Evolutionary conservation across 371 early-diverging fungal genomes (phyloP).

Genomic region (Syncephalastrum monosporum): DNA sequence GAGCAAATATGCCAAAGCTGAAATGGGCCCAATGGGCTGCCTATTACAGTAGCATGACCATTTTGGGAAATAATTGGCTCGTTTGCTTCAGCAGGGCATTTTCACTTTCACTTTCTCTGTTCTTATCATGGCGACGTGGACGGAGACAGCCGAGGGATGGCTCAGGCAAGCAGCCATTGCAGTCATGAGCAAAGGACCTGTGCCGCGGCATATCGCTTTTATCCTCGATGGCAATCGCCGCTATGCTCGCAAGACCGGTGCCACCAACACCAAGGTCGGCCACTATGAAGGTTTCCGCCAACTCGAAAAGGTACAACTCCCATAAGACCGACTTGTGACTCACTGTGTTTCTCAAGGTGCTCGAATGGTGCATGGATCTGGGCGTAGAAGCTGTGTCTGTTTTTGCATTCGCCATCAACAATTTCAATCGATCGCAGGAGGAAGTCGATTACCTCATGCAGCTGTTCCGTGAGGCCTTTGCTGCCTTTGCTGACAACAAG

Average conservation of each 20-base stretch:
- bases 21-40: too few species aligned
- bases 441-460: constrained; percentile 94
- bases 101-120: too few species aligned
- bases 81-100: too few species aligned
- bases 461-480: constrained; percentile 76
- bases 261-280: constrained; percentile 55
- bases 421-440: constrained; percentile 89
- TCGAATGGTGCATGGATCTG: constrained; percentile 85
- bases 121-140: too few species aligned
- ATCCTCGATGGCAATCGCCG: constrained; percentile 99
- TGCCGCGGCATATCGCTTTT: constrained; percentile 96
- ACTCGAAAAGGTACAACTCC: constrained; percentile 60
- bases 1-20: too few species aligned
- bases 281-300: constrained; percentile 84
- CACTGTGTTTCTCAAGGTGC: constrained; percentile 48
- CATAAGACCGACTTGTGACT: not conserved
- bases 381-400: constrained; percentile 92
- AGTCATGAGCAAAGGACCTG: constrained; percentile 68
- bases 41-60: too few species aligned
- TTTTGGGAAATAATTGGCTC: too few species aligned
- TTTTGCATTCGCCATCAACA: constrained; percentile 98
- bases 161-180: constrained; percentile 20
- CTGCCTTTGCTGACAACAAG: constrained; percentile 72
- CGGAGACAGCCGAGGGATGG: too few species aligned
- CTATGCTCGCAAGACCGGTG: constrained; percentile 71